Evolutionary conservation across 495 filamentous ascomycete species (phyloP).

Genomic region (Hypoxylon subgilvum): DNA sequence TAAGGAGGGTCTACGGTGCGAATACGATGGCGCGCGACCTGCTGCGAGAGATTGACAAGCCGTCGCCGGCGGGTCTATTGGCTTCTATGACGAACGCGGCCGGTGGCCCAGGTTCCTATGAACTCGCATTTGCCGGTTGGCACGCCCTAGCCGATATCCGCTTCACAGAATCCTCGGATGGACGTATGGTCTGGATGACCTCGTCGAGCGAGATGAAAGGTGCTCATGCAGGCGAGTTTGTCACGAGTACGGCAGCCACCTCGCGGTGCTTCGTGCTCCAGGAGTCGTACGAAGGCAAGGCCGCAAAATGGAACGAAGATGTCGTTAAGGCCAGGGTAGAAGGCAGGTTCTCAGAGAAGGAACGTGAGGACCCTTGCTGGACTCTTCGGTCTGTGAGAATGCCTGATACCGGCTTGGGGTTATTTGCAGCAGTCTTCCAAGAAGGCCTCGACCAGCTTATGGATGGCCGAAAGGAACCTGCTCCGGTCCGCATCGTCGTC

Average conservation of each 20-base stretch:
- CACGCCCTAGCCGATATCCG: conserved; percentile 71
- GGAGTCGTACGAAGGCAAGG: conserved; percentile 80
- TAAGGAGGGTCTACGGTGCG: conserved; percentile 68
- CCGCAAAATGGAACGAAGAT: conserved; percentile 80
- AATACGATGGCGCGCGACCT: conserved; percentile 76
- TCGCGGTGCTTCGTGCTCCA: conserved; percentile 69
- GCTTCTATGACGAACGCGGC: conserved; percentile 62
- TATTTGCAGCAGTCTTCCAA: conserved; percentile 80
- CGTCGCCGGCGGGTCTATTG: conserved; percentile 62
- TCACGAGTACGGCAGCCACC: conserved; percentile 56
- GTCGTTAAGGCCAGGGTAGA: conserved; percentile 85
- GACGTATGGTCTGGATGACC: conserved; percentile 73
- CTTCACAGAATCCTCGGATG: conserved; percentile 78
- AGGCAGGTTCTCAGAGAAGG: conserved; percentile 75
- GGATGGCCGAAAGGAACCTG: conserved; percentile 63
- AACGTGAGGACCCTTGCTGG: conserved; percentile 82
- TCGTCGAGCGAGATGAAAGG: conserved; percentile 64
- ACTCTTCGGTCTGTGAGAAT: conserved; percentile 70
- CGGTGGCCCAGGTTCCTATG: conserved; percentile 57
- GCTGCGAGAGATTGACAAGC: conserved; percentile 81
- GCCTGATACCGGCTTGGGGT: conserved; percentile 63
- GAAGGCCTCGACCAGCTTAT: conserved; percentile 60
- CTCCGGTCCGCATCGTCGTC: conserved; percentile 65
- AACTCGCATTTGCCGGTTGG: conserved; percentile 76
- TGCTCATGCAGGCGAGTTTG: conserved; percentile 51